Evolutionary conservation across 2,329 filamentous ascomycete genomes (phyloP), one percentile per base, ranked within the genome.

Genomic region (Aspergillus calidoustus): DNA sequence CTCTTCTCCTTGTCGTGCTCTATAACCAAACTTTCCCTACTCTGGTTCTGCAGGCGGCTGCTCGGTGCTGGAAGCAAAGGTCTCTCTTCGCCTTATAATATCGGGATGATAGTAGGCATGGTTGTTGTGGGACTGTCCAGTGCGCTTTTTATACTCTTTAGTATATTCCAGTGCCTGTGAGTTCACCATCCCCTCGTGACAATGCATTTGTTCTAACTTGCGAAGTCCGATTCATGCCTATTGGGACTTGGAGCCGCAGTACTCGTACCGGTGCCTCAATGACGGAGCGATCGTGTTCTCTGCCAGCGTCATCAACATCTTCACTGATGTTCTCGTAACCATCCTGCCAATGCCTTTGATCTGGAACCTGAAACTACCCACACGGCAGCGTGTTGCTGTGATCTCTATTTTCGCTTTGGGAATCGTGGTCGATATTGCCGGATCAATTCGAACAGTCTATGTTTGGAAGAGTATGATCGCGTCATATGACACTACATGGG

Each of bases 141-240:
- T 38, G n/a, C 69, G 1, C 41, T 71, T 6, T 80, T 79, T 61
- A 62, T 72, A 6, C 58, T 75, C 13, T 53, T 75, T 28, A 74
- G 74, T 23, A 68, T 79, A 46, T 77, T 80, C 56, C 77, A 78
- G 56, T 81, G 79, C 72, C 66, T 64, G 78, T 80, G 64, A 67
- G 76, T 76, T 15, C 5, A 11, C n/a, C 23, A n/a, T 8, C 6
- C 17, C 8, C 1, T 25, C 15, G 11, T 47, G 1, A n/a, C 11
- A 15, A 25, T 50, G 28, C 49, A 31, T 9, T 49, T 17, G 4
- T n/a, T 19, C 65, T 68, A 54, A 69, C 31, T 46, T 31, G 23
- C 38, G 28, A 23, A 77, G 73, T 17, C 75, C 75, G 3, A 63
- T 77, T 47, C 68, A 69, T 34, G 76, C 75, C 38, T 72, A 71